phyloP scores from a whole-genome alignment of 2,329 filamentous ascomycete species.

The Diaporthe longicolla region DNA sequence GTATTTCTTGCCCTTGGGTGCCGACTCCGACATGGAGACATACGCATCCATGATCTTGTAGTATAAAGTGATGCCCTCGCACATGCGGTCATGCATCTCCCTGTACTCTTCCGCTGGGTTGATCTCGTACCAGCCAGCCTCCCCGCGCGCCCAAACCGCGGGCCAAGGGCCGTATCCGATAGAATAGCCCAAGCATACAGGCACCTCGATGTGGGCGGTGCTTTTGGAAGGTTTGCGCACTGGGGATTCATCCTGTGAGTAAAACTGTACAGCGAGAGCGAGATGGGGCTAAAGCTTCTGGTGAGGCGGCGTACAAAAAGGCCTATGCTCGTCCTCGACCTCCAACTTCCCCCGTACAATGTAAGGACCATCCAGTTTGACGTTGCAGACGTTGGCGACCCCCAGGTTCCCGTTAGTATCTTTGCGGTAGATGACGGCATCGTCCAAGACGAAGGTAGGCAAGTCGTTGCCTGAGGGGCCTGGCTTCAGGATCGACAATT shows the following conservation, averaged over 20 bases:
- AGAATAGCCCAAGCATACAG: slow-evolving; percentile 63
- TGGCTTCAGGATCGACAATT: slow-evolving; percentile 55
- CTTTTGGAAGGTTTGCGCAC: slow-evolving; percentile 53
- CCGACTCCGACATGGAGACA: slow-evolving; percentile 50
- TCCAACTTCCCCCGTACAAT: slow-evolving; percentile 72
- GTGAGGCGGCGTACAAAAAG: slow-evolving; percentile 53
- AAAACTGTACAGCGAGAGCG: not conserved
- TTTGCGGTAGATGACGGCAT: slow-evolving; percentile 71
- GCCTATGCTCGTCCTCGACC: slow-evolving; percentile 60
- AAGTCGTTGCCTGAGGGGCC: slow-evolving; percentile 59
- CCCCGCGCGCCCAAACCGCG: slow-evolving; percentile 76
- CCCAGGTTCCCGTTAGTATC: slow-evolving; percentile 62
- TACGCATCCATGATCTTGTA: slow-evolving; percentile 74
- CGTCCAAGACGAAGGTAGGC: slow-evolving; percentile 72
- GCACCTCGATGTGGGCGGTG: slow-evolving; percentile 66
- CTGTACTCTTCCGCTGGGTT: slow-evolving; percentile 70
- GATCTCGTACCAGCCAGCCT: slow-evolving; percentile 78
- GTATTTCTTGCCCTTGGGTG: slow-evolving; percentile 52
- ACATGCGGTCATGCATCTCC: slow-evolving; percentile 70
- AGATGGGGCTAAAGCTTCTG: not conserved
- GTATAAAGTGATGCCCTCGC: slow-evolving; percentile 74
- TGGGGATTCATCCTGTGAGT: slow-evolving; percentile 43
- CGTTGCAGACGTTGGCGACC: slow-evolving; percentile 70
- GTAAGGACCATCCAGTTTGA: slow-evolving; percentile 72
- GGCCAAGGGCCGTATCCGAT: slow-evolving; percentile 68